Evolutionary conservation across 345 rosid species (phyloP), one percentile per base, ranked within the genome.

Genomic region (Murraya koenigii): DNA sequence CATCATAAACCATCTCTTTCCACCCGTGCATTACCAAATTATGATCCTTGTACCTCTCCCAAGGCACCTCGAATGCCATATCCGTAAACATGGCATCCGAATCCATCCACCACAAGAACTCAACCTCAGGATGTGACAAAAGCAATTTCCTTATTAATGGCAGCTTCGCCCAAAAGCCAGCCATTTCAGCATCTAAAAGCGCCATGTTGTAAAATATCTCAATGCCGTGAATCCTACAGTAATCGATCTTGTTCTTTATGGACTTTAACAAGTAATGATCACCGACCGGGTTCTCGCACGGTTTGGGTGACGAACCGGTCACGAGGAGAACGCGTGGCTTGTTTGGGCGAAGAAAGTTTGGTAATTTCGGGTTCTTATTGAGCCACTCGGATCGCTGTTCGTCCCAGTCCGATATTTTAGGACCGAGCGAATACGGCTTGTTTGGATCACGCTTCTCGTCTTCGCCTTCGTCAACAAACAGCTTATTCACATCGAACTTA

Each of bases 91-190:
- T 87, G 0, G 92, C 92, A 69, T 89, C 92, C 81, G 87, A 85
- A 28, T 89, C 92, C 92, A 89, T 89, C 92, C 92, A 89, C 92
- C 90, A 89, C 63, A 89, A 76, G 74, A 89, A 89, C 86, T 89
- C 92, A 2, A 87, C 33, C 82, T 89, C 92, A 49, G 90, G 92
- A 52, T 89, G 92, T 14, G 90, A 89, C 13, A 87, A 35, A 56
- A 89, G 67, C 7, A 89, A 77, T 79, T 89, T 89, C 78, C 90
- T 69, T 33, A 89, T 89, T 84, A 89, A 71, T 0, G 92, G 92
- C 52, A 89, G 82, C 76, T 89, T 89, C 8, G 90, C 92, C 92
- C 92, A 89, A 30, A 89, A 89, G 10, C 92, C 90, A 2, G 90
- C 89, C 92, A 87, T 89, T 69, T 89, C 88, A 0, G 90, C 92